A percentile compares a stretch with the other conserved stretches of the same genome.
Evolutionary conservation across 2,329 filamentous ascomycete genomes (phyloP).

Genomic region (Boeremia lycopersici): DNA sequence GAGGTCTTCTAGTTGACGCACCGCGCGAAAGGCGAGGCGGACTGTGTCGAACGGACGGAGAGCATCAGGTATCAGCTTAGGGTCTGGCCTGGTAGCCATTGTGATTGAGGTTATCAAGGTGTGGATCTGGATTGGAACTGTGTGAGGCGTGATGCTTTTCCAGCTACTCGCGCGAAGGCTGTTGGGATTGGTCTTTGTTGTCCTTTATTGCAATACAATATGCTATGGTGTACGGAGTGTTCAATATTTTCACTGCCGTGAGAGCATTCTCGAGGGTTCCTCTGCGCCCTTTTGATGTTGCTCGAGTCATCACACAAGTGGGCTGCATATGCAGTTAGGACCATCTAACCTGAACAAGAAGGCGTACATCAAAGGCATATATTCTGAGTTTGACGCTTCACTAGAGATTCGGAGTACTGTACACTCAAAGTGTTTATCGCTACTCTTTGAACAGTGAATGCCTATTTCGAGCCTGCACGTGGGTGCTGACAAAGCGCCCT

Average conservation of each 20-base stretch:
- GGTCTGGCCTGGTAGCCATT: slow-evolving; percentile 3
- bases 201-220: no score
- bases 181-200: neutral
- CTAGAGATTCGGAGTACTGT: no score
- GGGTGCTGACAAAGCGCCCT: slow-evolving; percentile 9
- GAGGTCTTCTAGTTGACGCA: slow-evolving; percentile 28
- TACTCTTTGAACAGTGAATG: no score
- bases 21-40: slow-evolving; percentile 34
- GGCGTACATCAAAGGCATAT: neutral
- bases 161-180: neutral
- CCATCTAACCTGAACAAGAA: neutral
- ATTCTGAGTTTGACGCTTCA: no score
- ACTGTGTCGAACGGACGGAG: slow-evolving; percentile 29
- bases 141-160: neutral
- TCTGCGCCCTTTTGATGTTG: slow-evolving; percentile 10
- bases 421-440: no score
- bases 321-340: neutral
- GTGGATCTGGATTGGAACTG: neutral
- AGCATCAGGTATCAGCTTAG: slow-evolving; percentile 1
- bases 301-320: slow-evolving; percentile 3
- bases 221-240: no score
- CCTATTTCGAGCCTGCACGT: neutral
- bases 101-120: neutral
- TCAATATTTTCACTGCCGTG: neutral
- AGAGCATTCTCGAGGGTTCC: neutral